phyloP scores from a whole-genome alignment of 1,284 basidiomycete species.

The Ustilago vetiveriae region DNA sequence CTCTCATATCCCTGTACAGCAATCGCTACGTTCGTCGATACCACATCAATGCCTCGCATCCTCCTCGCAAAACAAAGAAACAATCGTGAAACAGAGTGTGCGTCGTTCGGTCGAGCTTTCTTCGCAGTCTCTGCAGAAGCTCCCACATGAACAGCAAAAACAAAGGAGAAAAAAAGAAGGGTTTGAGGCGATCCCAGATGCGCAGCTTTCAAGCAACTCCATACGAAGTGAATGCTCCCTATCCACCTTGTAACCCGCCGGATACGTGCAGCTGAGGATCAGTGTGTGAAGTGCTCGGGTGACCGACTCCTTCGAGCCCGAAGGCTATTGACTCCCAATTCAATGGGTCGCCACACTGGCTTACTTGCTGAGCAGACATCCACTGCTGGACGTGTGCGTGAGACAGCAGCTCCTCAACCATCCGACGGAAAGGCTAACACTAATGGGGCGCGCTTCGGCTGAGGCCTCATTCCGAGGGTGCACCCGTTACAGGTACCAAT shows the following conservation, averaged over 20 bases:
- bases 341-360: constrained; percentile 43
- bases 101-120: no score
- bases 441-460: constrained; percentile 52
- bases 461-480: constrained; percentile 48
- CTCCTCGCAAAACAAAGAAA: not conserved
- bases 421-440: constrained; percentile 52
- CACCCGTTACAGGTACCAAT: constrained; percentile 47
- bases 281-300: constrained; percentile 53
- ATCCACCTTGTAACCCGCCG: constrained; percentile 43
- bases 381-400: constrained; percentile 46
- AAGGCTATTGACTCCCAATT: constrained; percentile 39
- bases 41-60: constrained; percentile 13
- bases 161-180: constrained; percentile 28
- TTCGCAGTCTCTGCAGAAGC: no score
- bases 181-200: constrained; percentile 48
- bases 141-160: not conserved
- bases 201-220: constrained; percentile 55
- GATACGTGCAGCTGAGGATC: constrained; percentile 58
- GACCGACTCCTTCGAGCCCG: constrained; percentile 56
- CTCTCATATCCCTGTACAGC: constrained; percentile 4
- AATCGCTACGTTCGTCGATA: constrained; percentile 11
- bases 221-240: constrained; percentile 45
- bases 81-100: no score
- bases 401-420: constrained; percentile 50
- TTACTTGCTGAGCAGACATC: constrained; percentile 53